Percentiles rank a stretch among this genome's conserved stretches.
phyloP scores from a whole-genome alignment of 495 filamentous ascomycete genomes.

The Cenococcum geophilum region DNA sequence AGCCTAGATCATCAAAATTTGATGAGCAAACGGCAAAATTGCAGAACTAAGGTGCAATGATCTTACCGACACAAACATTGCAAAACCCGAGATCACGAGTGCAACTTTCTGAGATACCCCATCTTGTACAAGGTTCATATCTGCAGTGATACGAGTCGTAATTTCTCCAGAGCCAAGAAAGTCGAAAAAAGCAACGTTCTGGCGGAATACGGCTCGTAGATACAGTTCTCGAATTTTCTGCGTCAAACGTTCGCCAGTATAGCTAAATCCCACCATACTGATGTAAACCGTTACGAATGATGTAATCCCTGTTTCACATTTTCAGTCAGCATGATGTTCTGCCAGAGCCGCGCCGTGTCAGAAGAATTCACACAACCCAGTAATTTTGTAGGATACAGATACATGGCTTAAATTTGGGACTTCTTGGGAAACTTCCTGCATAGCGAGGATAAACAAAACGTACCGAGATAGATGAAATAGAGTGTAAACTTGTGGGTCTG shows the following conservation, averaged over 20 bases:
- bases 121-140: conserved; percentile 55
- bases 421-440: background rate
- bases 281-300: conserved; percentile 79
- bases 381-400: no score
- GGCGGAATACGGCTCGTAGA: conserved; percentile 72
- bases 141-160: conserved; percentile 84
- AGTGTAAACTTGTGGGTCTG: conserved; percentile 47
- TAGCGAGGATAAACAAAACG: background rate
- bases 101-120: conserved; percentile 41
- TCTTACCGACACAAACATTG: conserved; percentile 30
- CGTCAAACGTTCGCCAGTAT: conserved; percentile 83
- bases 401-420: no score
- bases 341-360: no score
- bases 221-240: conserved; percentile 82
- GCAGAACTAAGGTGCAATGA: no score
- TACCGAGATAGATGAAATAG: conserved; percentile 81
- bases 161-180: conserved; percentile 88
- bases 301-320: conserved; percentile 47
- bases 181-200: conserved; percentile 92
- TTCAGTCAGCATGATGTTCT: no score
- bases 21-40: no score
- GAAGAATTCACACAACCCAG: no score
- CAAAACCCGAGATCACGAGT: conserved; percentile 29
- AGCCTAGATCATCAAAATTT: conserved; percentile 8
- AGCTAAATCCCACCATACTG: conserved; percentile 83